phyloP scores from a whole-genome alignment of 495 filamentous ascomycete genomes.

The Aspergillus bertholletiae region DNA sequence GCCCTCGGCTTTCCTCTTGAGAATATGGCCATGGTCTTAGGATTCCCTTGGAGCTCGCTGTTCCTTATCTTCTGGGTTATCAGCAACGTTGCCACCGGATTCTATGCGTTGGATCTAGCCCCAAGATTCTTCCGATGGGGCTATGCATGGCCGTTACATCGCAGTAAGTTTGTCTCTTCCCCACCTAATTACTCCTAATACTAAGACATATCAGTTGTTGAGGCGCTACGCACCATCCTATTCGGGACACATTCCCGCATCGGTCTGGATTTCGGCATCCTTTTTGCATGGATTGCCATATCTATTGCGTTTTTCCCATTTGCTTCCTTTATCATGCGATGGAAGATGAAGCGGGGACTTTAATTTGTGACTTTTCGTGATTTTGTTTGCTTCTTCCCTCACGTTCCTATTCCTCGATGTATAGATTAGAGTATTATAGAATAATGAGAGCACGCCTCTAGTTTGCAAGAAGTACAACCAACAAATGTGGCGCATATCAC shows the following conservation, averaged over 20 bases:
- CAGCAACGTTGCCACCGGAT: slow-evolving; percentile 62
- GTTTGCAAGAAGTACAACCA: too few relatives aligned
- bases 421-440: neutral
- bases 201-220: slow-evolving; percentile 46
- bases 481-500: too few relatives aligned
- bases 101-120: slow-evolving; percentile 59
- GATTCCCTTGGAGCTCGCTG: slow-evolving; percentile 62
- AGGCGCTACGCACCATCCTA: slow-evolving; percentile 57
- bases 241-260: slow-evolving; percentile 62
- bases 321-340: slow-evolving; percentile 55
- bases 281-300: slow-evolving; percentile 58
- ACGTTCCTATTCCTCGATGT: neutral
- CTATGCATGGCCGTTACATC: slow-evolving; percentile 70
- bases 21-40: slow-evolving; percentile 69
- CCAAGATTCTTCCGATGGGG: slow-evolving; percentile 64
- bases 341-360: slow-evolving; percentile 47
- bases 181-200: neutral
- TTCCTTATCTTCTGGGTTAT: slow-evolving; percentile 79
- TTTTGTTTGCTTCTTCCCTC: neutral
- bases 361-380: neutral
- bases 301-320: slow-evolving; percentile 59
- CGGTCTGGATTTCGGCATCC: slow-evolving; percentile 60
- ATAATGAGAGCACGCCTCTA: neutral
- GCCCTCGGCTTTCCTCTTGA: slow-evolving; percentile 66
- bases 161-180: slow-evolving; percentile 34